Conservation (phyloP, 371 early-diverging fungal genomes). For the Mucor plumbeus region DNA sequence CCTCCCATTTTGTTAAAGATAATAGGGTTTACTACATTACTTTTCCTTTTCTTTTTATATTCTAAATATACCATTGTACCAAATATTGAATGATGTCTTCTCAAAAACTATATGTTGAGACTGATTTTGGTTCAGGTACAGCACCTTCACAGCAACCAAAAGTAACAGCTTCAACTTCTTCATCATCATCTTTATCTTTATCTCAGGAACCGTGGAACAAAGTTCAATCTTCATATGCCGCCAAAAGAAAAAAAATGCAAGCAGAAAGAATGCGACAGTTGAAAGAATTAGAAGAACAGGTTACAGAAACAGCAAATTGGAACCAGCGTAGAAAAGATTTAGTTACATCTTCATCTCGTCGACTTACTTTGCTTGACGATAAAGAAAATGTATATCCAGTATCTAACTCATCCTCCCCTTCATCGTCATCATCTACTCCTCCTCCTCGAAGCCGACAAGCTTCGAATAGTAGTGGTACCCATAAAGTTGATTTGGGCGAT, state of each 20-base stretch:
- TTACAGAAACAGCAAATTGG: slow-evolving; percentile 41
- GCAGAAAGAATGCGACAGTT: slow-evolving; percentile 45
- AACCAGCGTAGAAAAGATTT: slow-evolving; percentile 42
- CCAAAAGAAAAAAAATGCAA: slow-evolving; percentile 39
- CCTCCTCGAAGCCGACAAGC: slow-evolving; percentile 8
- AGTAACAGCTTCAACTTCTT: not conserved
- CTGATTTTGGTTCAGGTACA: slow-evolving; percentile 6
- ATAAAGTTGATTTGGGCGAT: slow-evolving; percentile 41
- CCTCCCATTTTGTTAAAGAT: not conserved
- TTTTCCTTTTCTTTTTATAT: not conserved
- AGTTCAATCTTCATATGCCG: slow-evolving; percentile 30
- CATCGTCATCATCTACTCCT: slow-evolving; percentile 7
- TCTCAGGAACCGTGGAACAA: slow-evolving; percentile 37
- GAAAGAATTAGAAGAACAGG: slow-evolving; percentile 48
- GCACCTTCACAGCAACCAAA: not conserved
- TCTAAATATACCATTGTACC: not conserved
- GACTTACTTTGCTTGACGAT: slow-evolving; percentile 20
- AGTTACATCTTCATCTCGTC: slow-evolving; percentile 23
- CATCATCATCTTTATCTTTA: slow-evolving; percentile 21
- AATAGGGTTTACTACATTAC: not conserved
- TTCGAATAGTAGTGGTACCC: not conserved
- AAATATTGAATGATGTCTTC: not conserved
- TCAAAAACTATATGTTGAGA: not conserved
- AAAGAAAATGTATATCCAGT: slow-evolving; percentile 11
- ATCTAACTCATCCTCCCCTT: not conserved